phyloP scores from a whole-genome alignment of 305 asterid species.

The Fraxinus baroniana region DNA sequence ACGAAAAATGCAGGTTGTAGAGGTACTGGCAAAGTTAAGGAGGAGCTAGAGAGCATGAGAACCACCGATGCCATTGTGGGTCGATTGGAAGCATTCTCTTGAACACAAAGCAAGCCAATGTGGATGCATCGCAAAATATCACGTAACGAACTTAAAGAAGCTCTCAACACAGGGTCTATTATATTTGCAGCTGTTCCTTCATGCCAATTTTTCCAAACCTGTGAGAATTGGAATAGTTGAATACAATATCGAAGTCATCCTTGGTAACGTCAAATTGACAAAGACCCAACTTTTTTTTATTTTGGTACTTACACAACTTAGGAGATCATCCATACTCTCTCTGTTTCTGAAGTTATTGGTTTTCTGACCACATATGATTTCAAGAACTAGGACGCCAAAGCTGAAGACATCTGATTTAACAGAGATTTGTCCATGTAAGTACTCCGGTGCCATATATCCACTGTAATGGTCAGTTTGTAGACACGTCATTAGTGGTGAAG shows the following conservation, averaged over 20 bases:
- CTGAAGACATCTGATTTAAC: conserved; percentile 46
- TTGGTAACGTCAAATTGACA: background rate
- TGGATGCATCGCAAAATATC: background rate
- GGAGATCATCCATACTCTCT: conserved; percentile 28
- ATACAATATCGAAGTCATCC: background rate
- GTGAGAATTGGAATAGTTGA: background rate
- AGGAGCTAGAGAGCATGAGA: background rate
- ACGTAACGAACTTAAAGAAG: background rate
- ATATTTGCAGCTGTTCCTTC: background rate
- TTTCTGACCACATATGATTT: conserved; percentile 39
- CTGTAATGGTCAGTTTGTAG: conserved; percentile 19
- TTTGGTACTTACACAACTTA: conserved; percentile 34
- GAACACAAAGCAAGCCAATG: background rate
- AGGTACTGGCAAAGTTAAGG: background rate
- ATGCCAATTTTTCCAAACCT: conserved; percentile 20
- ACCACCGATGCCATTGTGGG: conserved; percentile 15
- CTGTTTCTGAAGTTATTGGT: conserved; percentile 8
- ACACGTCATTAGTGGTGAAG: background rate
- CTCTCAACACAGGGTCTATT: conserved; percentile 2
- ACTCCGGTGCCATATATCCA: conserved; percentile 53
- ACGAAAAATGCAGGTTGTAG: background rate
- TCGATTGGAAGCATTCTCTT: background rate
- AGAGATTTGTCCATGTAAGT: conserved; percentile 40
- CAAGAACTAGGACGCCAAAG: conserved; percentile 41
- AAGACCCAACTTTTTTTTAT: background rate